Evolutionary conservation across 176 grass and related monocot genomes (phyloP).

Genomic region (Tillandsia fasciculata): DNA sequence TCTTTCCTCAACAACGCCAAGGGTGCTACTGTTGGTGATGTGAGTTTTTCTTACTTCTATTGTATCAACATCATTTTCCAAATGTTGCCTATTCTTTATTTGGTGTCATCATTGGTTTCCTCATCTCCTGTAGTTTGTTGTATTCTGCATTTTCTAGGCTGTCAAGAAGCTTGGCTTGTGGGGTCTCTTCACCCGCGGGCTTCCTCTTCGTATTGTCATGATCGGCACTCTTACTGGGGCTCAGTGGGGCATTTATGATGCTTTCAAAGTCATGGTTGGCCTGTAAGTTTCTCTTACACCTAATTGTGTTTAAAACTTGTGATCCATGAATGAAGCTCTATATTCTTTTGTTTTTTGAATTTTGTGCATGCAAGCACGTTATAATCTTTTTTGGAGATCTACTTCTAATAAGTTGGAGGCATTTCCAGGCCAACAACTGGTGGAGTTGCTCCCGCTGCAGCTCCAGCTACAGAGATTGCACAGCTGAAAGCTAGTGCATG

Average conservation of each 20-base stretch:
- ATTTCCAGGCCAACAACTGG: constrained; percentile 73
- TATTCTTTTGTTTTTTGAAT: background rate
- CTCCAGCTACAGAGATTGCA: constrained; percentile 16
- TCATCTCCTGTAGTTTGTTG: background rate
- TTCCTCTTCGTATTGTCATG: constrained; percentile 96
- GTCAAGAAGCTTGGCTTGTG: constrained; percentile 69
- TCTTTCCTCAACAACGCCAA: constrained; percentile 96
- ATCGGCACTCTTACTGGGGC: constrained; percentile 86
- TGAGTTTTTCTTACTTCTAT: constrained; percentile 21
- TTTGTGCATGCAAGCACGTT: background rate
- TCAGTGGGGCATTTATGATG: constrained; percentile 96
- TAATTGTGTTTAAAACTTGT: too few relatives aligned
- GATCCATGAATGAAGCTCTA: too few relatives aligned
- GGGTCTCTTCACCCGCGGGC: constrained; percentile 88
- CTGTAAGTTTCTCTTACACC: constrained; percentile 49
- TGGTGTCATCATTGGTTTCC: background rate
- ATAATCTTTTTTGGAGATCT: constrained; percentile 12
- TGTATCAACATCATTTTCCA: background rate
- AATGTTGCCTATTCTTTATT: background rate
- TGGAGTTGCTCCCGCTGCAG: constrained; percentile 51
- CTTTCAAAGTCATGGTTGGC: constrained; percentile 93
- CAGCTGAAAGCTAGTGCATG: constrained; percentile 38
- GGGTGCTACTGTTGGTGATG: constrained; percentile 85
- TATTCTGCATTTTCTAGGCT: constrained; percentile 36
- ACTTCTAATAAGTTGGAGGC: constrained; percentile 12